Base-by-base conservation (phyloP, 495 filamentous ascomycete species). In the Symbiotaphrina buchneri region DNA sequence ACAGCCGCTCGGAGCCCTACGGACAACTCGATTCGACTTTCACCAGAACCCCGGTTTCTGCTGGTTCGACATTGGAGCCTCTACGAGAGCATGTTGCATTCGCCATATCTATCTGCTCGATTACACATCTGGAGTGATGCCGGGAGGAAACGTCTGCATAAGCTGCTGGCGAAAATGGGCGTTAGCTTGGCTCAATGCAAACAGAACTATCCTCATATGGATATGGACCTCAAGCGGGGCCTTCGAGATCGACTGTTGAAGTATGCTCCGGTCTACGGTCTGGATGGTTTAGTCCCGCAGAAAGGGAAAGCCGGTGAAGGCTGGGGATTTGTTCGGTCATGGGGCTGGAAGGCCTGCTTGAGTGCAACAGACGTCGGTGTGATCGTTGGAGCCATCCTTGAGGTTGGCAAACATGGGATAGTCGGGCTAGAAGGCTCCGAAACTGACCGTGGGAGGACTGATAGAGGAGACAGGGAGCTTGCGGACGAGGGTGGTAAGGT, bases 11-110 rank as follows among this genome's bases (percentile, higher is more conserved):
- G 74, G 34, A 83, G 74, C 35, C 81, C 90, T 10, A 83, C 80
- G 28, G 87, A 97, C 47, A 91, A 68, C 14, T 74, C 80, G 27
- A 97, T 97, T 41, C 75, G 83, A 11, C 51, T 97, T 18, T 92
- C 83, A 0, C 87, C 90, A 0, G 87, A 97, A 49, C 91, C 85
- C 21, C 77, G 74, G 32, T 94, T 97, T 41, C 66, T 95, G 17
- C 66, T 97, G 1, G 79, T 97, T 32, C 61, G 87, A 16, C 87
- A 97, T 44, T 97, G 87, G 87, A 87, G 80, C 30, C 58, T 97
- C 3, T 94, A 95, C 48, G 87, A 97, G 39, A 91, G 82, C 49
- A 97, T 97, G 87, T 61, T 95, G 16, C 87, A 97, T 46, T 93
- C 83, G 1, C 80, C 85, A 0, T 95, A 93, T 44, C 65, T 97